Percentiles rank a stretch among this genome's conserved stretches.
Evolutionary conservation across 148 eudicot genomes (phyloP).

Genomic region (Fagopyrum tataricum): DNA sequence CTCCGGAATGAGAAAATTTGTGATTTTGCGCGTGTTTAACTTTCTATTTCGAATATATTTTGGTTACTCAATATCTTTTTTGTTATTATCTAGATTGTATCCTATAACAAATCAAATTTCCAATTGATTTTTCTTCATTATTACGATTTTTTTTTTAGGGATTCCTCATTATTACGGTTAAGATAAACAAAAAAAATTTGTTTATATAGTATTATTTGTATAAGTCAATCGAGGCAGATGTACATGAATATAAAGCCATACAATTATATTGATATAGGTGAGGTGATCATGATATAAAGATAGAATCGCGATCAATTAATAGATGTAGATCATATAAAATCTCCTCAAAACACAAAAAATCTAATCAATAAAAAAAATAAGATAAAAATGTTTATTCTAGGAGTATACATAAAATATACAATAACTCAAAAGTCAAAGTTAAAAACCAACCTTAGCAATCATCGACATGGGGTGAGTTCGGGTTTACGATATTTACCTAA

Average conservation of each 20-base stretch:
- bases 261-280: not conserved
- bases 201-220: not conserved
- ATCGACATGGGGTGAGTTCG: no score
- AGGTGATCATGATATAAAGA: not conserved
- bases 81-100: not conserved
- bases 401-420: no score
- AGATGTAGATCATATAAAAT: not conserved
- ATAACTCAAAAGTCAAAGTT: no score
- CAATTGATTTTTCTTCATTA: not conserved
- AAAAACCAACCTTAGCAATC: no score
- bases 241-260: not conserved
- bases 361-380: no score
- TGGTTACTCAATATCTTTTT: not conserved
- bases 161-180: not conserved
- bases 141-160: not conserved
- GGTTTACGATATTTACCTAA: no score
- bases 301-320: not conserved
- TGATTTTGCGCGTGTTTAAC: not conserved
- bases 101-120: not conserved
- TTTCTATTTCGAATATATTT: slow-evolving; percentile 2
- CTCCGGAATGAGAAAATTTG: not conserved
- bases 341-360: not conserved
- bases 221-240: not conserved
- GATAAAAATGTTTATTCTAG: no score
- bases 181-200: not conserved